Base-by-base conservation (phyloP, 495 filamentous ascomycete species). In the Rhizodiscina lignyota region DNA sequence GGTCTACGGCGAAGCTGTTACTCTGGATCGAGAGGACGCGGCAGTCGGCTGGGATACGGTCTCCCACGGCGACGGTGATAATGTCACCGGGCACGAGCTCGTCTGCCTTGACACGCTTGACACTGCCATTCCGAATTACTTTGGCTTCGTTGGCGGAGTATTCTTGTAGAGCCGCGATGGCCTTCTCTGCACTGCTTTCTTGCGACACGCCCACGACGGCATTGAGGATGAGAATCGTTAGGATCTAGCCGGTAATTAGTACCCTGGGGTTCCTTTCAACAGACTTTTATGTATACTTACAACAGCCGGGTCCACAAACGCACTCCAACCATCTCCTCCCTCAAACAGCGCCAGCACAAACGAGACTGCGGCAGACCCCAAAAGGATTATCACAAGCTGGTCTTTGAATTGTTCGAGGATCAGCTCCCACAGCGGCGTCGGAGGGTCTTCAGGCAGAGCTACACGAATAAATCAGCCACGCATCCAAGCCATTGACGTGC, bases 391-490 rank as follows among this genome's bases (percentile, higher is more conserved):
- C 36, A 99, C 91, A 2, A 99, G 70, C 58, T 99, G 91, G 52
- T 99, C 91, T 59, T 99, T 93, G 66, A 99, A 99, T 58, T 99
- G 91, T 56, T 99, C 91, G 35, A 96, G 65, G 28, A 99, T 78
- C 40, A 99, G 73, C 55, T 94, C 67, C 87, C 89, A 99, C 31
- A 99, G 51, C 23, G 91, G 91, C 12, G 89, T 96, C n/a, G 91
- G 82, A 29, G 91, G 86, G 35, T 96, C 91, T 59, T 99, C 89
- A 12, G 83, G 77, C 38, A 99, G 74, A 36, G 85, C 89, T 96
- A 54, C 30, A 41, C 36, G 32, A 44, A 33, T 34, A 34, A 33
- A n/a, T 11, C 4, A 23, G 35, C n/a, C 19, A 21, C 16, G 17
- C 17, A 13, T 30, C 26, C 32, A 18, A 22, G 23, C 36, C 36